Evolutionary conservation across 2,329 filamentous ascomycete genomes (phyloP).

Genomic region (Dactylella cylindrospora): DNA sequence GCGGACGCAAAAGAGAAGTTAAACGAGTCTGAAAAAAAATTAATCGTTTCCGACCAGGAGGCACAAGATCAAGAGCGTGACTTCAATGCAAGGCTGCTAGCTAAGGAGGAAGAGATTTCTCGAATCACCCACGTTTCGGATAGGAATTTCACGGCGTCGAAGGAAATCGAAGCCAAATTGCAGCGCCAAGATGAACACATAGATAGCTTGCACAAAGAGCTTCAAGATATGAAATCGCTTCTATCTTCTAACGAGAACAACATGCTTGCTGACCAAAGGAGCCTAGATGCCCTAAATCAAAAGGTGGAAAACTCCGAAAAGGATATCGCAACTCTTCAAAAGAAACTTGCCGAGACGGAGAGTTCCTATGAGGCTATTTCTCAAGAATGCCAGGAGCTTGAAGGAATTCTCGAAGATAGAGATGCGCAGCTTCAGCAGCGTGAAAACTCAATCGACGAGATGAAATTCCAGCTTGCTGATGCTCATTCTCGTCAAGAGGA

Average conservation of each 20-base stretch:
- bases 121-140: slow-evolving; percentile 6
- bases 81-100: slow-evolving; percentile 9
- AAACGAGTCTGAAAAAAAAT: slow-evolving; percentile 12
- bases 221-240: slow-evolving; percentile 7
- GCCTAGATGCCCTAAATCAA: slow-evolving; percentile 9
- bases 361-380: neutral
- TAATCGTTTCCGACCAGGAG: neutral
- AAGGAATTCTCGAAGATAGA: slow-evolving; percentile 44
- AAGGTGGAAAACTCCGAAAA: slow-evolving; percentile 6
- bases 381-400: slow-evolving; percentile 29
- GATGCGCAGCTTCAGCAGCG: slow-evolving; percentile 44
- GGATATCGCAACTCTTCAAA: slow-evolving; percentile 7
- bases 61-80: slow-evolving; percentile 3
- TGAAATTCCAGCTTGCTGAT: slow-evolving; percentile 14
- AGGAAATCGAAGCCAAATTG: slow-evolving; percentile 4
- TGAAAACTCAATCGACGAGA: neutral
- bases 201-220: slow-evolving; percentile 3
- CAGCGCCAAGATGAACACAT: slow-evolving; percentile 18
- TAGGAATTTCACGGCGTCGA: slow-evolving; percentile 1
- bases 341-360: neutral
- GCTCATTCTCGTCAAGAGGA: too few species aligned
- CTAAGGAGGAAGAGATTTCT: slow-evolving; percentile 4
- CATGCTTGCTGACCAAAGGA: neutral
- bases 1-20: neutral
- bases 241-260: slow-evolving; percentile 1